Evolutionary conservation across 192 early-diverging fungal genomes (phyloP).

Genomic region (Coemansia guatemalensis): DNA sequence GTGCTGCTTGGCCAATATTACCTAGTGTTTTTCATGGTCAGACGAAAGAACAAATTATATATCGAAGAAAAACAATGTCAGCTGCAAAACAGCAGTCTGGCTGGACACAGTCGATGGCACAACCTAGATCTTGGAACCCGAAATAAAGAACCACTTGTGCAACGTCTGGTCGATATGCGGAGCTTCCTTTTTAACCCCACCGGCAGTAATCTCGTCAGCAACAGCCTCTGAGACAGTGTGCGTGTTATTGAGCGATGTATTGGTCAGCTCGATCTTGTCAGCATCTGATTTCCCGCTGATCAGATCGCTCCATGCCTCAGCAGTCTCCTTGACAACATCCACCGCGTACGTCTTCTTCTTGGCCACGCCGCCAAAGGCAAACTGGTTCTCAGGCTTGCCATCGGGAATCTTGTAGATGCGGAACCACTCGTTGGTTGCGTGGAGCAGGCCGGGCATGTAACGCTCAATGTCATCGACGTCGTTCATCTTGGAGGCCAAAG

Average conservation of each 20-base stretch:
- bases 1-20: too few species aligned
- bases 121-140: constrained; percentile 64
- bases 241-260: constrained; percentile 71
- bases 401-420: constrained; percentile 99
- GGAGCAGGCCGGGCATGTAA: constrained; percentile 92
- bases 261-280: constrained; percentile 72
- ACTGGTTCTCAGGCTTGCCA: constrained; percentile 99
- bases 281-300: constrained; percentile 71
- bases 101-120: not conserved
- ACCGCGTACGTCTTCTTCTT: constrained; percentile 84
- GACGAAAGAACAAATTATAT: not conserved
- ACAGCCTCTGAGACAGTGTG: constrained; percentile 63
- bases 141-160: constrained; percentile 99
- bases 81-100: not conserved
- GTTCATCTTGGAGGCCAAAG: constrained; percentile 94
- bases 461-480: constrained; percentile 99
- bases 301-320: constrained; percentile 91
- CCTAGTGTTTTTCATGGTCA: not conserved
- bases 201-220: constrained; percentile 59
- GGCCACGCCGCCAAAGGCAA: constrained; percentile 92
- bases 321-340: constrained; percentile 88
- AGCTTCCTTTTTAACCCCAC: constrained; percentile 48
- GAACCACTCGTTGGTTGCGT: constrained; percentile 99
- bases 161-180: constrained; percentile 54
- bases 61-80: too few species aligned